Base-by-base conservation (phyloP, 768 basidiomycete species). In the Gymnopilus dilepis region DNA sequence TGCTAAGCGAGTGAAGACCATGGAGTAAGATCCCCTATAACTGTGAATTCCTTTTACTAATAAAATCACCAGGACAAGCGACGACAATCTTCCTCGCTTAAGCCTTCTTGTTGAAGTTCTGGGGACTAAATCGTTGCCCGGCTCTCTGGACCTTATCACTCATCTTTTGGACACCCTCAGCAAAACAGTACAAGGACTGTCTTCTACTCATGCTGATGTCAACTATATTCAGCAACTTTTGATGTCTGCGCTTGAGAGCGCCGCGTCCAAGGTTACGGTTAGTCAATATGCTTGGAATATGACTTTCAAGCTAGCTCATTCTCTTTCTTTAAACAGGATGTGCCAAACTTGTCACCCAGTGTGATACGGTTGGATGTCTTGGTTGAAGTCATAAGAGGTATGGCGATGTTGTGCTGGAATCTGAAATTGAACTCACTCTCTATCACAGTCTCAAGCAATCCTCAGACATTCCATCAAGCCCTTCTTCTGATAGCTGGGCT, bases 401-500 rank as follows among this genome's bases (percentile, higher is more conserved):
- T 56, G 79, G 69, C 45, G 22, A 31, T 41, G 15, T 21, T 6
- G 28, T 6, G 15, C 4, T 4, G 26, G n/a, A 3, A 37, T 68
- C 53, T 37, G 2, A 56, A 31, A 34, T 51, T 40, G 40, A 48
- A 15, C 15, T 54, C 31, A 19, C 63, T 37, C 59, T 43, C 64
- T 15, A 58, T 19, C 22, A 8, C 40, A 96, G 95, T 89, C 15
- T 89, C 95, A 2, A 86, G 86, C 43, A 97, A 96, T 68, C 96
- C 97, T 1, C 95, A 98, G 70, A 97, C 94, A 0, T 95, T 95
- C 78, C 89, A 98, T 66, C 92, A 97, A 72, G 94, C 95, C 0
- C 78, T 99, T 2, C 81, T 98, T 24, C 81, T 99, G 31, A 90
- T 97, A 75, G 90, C 95, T 5, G 90, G 82, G 63, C 75, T 99